These are phyloP conservation scores for Sesbania bispinosa DNA, from an alignment of 306 rosid genomes.

Conservation along the genomic window DNA sequence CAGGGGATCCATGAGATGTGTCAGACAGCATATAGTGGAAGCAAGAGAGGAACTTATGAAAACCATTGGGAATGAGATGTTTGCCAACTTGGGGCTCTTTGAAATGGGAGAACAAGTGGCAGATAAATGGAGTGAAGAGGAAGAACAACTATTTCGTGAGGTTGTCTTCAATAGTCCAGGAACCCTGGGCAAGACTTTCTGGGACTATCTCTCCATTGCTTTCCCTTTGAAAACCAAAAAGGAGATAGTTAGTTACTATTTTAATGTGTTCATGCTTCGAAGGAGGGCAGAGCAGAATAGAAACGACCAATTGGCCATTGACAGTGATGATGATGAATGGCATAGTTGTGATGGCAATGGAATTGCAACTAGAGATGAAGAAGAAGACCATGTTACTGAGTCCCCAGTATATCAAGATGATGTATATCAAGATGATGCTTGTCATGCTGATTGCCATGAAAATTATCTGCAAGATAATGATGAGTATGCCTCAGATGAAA, in stretches of 20 bases:
- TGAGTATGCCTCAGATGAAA: slow-evolving; percentile 35
- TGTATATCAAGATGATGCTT: slow-evolving; percentile 28
- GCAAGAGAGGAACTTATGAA: slow-evolving; percentile 49
- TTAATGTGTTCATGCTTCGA: slow-evolving; percentile 76
- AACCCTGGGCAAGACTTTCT: slow-evolving; percentile 57
- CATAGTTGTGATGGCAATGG: slow-evolving; percentile 48
- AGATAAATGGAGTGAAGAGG: slow-evolving; percentile 59
- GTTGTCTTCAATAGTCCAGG: slow-evolving; percentile 64
- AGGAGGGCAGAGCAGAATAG: slow-evolving; percentile 77
- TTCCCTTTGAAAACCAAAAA: slow-evolving; percentile 54
- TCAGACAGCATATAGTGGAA: slow-evolving; percentile 57
- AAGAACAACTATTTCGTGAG: slow-evolving; percentile 55
- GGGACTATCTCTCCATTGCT: slow-evolving; percentile 50
- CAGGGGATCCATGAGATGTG: slow-evolving; percentile 54
- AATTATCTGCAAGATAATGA: slow-evolving; percentile 37
- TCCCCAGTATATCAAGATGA: slow-evolving; percentile 47
- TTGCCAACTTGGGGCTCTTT: slow-evolving; percentile 46
- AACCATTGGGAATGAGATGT: slow-evolving; percentile 54
- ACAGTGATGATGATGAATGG: slow-evolving; percentile 90
- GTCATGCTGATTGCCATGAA: slow-evolving; percentile 23
- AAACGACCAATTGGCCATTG: slow-evolving; percentile 37
- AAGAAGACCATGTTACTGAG: slow-evolving; percentile 61
- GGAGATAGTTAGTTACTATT: slow-evolving; percentile 82
- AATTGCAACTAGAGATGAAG: slow-evolving; percentile 43
- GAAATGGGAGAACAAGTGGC: slow-evolving; percentile 83